phyloP scores from a whole-genome alignment of 148 eudicot species.

The Chenopodium formosanum region DNA sequence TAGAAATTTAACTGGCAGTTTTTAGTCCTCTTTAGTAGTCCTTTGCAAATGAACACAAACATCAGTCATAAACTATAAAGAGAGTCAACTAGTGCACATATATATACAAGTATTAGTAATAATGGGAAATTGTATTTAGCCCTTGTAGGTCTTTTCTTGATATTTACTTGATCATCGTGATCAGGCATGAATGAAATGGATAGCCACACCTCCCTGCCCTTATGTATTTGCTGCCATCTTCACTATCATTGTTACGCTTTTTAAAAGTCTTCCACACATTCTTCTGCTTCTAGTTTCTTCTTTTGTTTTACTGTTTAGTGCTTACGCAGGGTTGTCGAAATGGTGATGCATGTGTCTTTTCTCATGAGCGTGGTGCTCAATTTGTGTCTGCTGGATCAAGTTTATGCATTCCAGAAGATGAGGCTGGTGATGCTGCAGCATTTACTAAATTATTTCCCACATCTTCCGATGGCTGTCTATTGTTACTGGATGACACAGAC shows the following conservation, averaged over 20 bases:
- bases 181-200: neutral
- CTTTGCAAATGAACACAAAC: neutral
- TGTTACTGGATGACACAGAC: slow-evolving; percentile 64
- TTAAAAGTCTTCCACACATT: neutral
- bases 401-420: slow-evolving; percentile 58
- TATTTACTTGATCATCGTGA: neutral
- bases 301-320: neutral
- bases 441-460: slow-evolving; percentile 51
- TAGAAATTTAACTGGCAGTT: neutral
- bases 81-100: neutral
- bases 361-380: slow-evolving; percentile 53
- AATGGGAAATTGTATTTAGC: neutral
- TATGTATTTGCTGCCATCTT: neutral
- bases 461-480: slow-evolving; percentile 41
- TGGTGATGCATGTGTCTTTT: slow-evolving; percentile 66
- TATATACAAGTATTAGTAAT: slow-evolving; percentile 1
- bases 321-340: slow-evolving; percentile 79
- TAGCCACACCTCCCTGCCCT: neutral
- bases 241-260: neutral
- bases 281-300: slow-evolving; percentile 9
- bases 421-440: slow-evolving; percentile 34
- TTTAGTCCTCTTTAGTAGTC: neutral
- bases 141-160: neutral
- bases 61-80: neutral
- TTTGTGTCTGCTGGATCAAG: slow-evolving; percentile 29